phyloP scores from a whole-genome alignment of 208 protist genomes.

The Leishmania mexicana region DNA sequence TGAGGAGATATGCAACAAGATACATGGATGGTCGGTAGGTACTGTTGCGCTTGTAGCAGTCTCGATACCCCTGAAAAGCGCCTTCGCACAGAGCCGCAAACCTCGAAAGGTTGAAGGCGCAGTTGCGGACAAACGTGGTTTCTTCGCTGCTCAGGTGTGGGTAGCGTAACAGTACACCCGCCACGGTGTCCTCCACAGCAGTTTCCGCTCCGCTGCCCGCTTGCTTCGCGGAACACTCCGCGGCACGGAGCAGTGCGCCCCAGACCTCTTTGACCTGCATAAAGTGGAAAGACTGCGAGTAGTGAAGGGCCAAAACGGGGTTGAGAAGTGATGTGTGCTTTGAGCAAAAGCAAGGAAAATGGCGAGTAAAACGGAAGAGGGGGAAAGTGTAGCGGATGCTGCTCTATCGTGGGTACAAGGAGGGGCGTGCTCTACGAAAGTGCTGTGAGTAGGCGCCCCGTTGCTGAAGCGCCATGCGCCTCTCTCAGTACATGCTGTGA shows the following conservation, averaged over 20 bases:
- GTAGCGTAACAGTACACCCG: conserved; percentile 33
- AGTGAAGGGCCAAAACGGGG: neutral
- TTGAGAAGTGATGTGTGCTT: neutral
- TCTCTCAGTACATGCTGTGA: neutral
- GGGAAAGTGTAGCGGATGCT: neutral
- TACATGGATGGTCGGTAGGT: conserved; percentile 58
- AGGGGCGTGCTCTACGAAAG: neutral
- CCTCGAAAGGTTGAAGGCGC: conserved; percentile 49
- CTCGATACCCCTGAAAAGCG: conserved; percentile 73
- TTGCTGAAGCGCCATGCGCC: neutral
- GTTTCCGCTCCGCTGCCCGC: conserved; percentile 11
- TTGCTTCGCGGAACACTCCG: conserved; percentile 30
- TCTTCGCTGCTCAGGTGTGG: conserved; percentile 33
- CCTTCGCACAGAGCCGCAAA: conserved; percentile 72
- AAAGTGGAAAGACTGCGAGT: neutral
- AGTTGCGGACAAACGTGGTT: conserved; percentile 46
- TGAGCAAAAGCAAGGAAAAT: neutral
- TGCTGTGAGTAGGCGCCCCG: neutral
- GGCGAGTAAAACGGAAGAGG: neutral
- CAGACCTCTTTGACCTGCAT: conserved; percentile 67
- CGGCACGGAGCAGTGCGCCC: conserved; percentile 49
- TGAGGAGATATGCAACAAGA: conserved; percentile 70
- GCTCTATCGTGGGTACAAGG: no score
- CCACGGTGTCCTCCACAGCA: conserved; percentile 48
- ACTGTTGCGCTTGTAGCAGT: conserved; percentile 64